Base-by-base conservation (phyloP, 2,329 filamentous ascomycete genomes). In the Alternaria atra region DNA sequence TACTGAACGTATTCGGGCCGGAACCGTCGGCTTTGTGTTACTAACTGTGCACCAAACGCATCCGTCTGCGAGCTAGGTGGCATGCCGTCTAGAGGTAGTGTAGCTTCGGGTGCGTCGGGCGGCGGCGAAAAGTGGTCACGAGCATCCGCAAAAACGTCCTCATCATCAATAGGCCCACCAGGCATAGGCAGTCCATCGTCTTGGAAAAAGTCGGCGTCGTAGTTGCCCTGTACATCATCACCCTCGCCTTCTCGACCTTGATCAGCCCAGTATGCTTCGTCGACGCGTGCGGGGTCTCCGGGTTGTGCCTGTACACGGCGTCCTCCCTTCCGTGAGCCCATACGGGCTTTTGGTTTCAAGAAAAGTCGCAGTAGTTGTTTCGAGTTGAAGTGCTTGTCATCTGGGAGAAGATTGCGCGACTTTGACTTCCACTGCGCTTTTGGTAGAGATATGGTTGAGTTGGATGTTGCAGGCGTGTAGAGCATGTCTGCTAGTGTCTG, bases 371-470 rank as follows among this genome's bases (percentile, higher is more conserved):
- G 84, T 0, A 99, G 84, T 67, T 97, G 92, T 74, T 91, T 91
- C 8, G 94, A 98, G 81, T 94, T 97, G 83, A 99, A 98, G 77
- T 98, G 94, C 80, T 97, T 97, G 81, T 99, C 95, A 73, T 99
- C 95, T 2, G 96, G 94, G 5, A 99, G 87, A 3, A 99, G 85
- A 75, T 99, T 97, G 50, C 93, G 88, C 1, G 91, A 93, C 79
- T 97, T 97, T 39, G 92, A 95, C 78, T 92, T 95, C 93, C 94
- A 96, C 78, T 98, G 93, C 68, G 94, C 92, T 82, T 97, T 97
- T 17, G 94, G 91, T 68, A 99, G 79, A 47, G 89, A 92, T 68
- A 98, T 97, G 39, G 89, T 86, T 4, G 91, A 87, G 75, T 93
- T 96, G 53, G 90, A 92, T 17, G 89, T 85, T 6, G 94, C 93